Conservation (phyloP, 164 flowering plant species). For the Annona cherimola region DNA sequence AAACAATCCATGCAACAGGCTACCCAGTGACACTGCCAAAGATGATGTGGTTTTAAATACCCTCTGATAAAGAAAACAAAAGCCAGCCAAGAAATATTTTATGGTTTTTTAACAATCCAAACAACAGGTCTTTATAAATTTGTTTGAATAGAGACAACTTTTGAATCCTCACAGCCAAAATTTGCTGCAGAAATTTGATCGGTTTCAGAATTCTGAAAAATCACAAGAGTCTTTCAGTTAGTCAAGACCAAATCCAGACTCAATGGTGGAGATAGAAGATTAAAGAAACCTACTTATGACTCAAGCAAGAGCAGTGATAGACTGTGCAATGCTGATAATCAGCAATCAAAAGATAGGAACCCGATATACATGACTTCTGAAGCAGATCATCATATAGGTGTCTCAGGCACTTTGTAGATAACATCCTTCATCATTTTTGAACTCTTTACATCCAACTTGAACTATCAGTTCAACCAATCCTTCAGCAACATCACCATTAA, state of each 20-base stretch:
- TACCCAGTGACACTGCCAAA: too few relatives aligned
- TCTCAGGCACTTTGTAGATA: not conserved
- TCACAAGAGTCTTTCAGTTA: not conserved
- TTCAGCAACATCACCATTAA: not conserved
- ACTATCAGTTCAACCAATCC: not conserved
- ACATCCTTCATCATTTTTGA: not conserved
- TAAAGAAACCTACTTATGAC: not conserved
- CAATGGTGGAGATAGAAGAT: not conserved
- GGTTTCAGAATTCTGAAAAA: not conserved
- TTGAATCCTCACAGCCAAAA: not conserved
- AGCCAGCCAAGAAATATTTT: too few relatives aligned
- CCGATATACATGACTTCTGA: not conserved
- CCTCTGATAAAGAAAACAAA: too few relatives aligned
- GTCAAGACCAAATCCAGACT: not conserved
- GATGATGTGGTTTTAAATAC: too few relatives aligned
- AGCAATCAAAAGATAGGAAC: conserved; percentile 1
- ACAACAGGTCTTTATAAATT: not conserved
- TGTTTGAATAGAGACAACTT: not conserved
- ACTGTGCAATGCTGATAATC: not conserved
- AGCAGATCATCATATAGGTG: not conserved
- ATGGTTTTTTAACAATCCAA: not conserved
- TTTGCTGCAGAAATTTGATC: not conserved
- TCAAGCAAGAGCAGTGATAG: not conserved
- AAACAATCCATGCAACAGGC: too few relatives aligned
- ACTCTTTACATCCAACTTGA: not conserved